Percentiles rank a stretch among this genome's conserved stretches.
Evolutionary conservation across 2,329 filamentous ascomycete genomes (phyloP).

Genomic region (Botrytis paeoniae): DNA sequence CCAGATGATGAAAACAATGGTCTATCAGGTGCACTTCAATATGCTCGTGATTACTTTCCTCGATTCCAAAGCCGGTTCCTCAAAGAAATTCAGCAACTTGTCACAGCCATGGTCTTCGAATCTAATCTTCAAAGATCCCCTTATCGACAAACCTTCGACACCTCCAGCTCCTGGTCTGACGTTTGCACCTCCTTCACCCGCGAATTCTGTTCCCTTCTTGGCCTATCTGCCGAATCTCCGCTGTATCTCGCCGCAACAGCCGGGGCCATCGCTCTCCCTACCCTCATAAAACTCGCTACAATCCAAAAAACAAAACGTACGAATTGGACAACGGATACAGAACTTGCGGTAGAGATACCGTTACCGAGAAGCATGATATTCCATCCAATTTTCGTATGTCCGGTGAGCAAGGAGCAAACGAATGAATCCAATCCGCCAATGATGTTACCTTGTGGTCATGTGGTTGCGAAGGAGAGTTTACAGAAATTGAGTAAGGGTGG

Average conservation of each 20-base stretch:
- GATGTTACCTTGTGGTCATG: slow-evolving; percentile 95
- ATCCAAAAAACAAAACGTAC: slow-evolving; percentile 88
- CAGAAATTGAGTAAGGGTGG: slow-evolving; percentile 74
- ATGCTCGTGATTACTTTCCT: slow-evolving; percentile 71
- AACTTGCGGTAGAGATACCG: slow-evolving; percentile 75
- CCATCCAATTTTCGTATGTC: slow-evolving; percentile 96
- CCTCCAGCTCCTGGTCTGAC: slow-evolving; percentile 73
- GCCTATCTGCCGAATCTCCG: slow-evolving; percentile 85
- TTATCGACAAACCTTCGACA: slow-evolving; percentile 75
- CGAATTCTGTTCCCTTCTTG: slow-evolving; percentile 90
- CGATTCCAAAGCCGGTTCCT: slow-evolving; percentile 73
- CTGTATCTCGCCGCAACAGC: slow-evolving; percentile 91
- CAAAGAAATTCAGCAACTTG: slow-evolving; percentile 75
- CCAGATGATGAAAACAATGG: slow-evolving; percentile 55
- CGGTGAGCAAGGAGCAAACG: slow-evolving; percentile 93
- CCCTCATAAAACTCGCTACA: slow-evolving; percentile 79
- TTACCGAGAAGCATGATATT: slow-evolving; percentile 65
- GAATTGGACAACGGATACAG: slow-evolving; percentile 90
- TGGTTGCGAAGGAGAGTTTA: slow-evolving; percentile 82
- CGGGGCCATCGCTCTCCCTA: slow-evolving; percentile 85
- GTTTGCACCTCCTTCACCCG: slow-evolving; percentile 84
- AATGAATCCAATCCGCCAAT: slow-evolving; percentile 92
- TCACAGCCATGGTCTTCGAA: slow-evolving; percentile 75
- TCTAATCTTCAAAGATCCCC: slow-evolving; percentile 74
- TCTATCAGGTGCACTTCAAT: slow-evolving; percentile 64